Evolutionary conservation across 768 basidiomycete species (phyloP), one percentile per base, ranked within the genome.

Genomic region (Multifurca ochricompacta): DNA sequence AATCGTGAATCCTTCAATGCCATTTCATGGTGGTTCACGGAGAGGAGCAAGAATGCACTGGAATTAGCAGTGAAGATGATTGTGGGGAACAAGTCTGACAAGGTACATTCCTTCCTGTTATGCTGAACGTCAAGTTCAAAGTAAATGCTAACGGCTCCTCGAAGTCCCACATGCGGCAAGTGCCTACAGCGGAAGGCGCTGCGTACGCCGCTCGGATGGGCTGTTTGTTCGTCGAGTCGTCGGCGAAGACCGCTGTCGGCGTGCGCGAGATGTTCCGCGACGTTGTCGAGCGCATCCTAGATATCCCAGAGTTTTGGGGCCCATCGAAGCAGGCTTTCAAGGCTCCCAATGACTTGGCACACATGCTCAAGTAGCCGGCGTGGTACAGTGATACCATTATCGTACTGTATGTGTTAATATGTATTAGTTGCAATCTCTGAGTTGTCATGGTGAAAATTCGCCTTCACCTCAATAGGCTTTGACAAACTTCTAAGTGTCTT

Each of bases 81-180:
- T 19, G 92, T 98, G 2, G 95, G 89, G 36, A 87, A 87, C 71
- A 98, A 98, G 70, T 74, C 93, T 13, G 93, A 97, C 74, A 94
- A 93, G 78, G 87, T 81, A 30, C 19, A n/a, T 19, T 19, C 13
- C 64, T 59, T 23, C 6, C 13, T 27, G 27, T 16, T 40, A 6
- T 6, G 9, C 16, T n/a, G n/a, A 48, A 7, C 34, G 3, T 6
- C 2, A 10, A 42, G 11, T 46, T 21, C 9, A 47, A 5, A 14
- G 6, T 30, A 16, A n/a, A 14, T 30, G 32, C 43, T 42, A 10
- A 34, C 19, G 9, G 21, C 8, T 14, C 10, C 6, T 14, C 6
- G 5, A 10, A 93, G 90, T 91, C 93, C 64, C 87, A 85, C 70
- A 88, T 86, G 13, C 80, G 95, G 4, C 85, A 91, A 66, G 93